Base-by-base conservation (phyloP, 805 yeast species). In the Pichia paraexigua region DNA sequence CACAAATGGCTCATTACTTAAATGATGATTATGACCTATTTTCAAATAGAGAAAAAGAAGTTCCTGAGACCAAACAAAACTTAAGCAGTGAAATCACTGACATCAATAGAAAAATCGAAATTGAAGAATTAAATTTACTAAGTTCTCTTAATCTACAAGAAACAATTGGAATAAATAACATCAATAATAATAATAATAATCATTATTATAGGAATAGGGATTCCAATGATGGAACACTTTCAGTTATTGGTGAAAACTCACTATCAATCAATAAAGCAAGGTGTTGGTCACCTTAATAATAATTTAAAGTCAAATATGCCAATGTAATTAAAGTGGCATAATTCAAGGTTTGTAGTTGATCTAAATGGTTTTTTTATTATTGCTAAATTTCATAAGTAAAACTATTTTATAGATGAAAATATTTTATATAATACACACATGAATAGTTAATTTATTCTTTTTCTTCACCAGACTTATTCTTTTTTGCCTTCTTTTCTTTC, bases 401-500 rank as follows among this genome's bases (percentile, higher is more conserved):
- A 30, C 35, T 30, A 15, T 30, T 30, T 30, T n/a, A 32, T 32
- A 32, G 13, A 32, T 32, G 13, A 32, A 13, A 30, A 17, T 30
- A 15, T 30, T 30, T 30, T 35, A 35, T 37, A 15, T 37, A 37
- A 18, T 20, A 15, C 18, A 40, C 41, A 40, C 15, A 40, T 20
- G 20, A 15, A 15, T 35, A 17, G 9, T 37, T 20, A 40, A 10
- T 11, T 21, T 18, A 48, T 46, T 55, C 45, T n/a, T 47, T 45
- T 21, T 45, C 43, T 12, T 49, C 43, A 22, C 39, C 17, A 20
- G 30, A 25, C 43, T 52, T 53, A 43, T 53, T 41, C 49, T 55
- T 54, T 37, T 58, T 54, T 45, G 56, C 56, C 25, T 58, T 47
- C 63, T 58, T 43, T 20, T 15, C 37, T 21, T 43, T 20, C 53